Evolutionary conservation across 2,329 filamentous ascomycete species (phyloP).

Genomic region (Cercospora beticola): DNA sequence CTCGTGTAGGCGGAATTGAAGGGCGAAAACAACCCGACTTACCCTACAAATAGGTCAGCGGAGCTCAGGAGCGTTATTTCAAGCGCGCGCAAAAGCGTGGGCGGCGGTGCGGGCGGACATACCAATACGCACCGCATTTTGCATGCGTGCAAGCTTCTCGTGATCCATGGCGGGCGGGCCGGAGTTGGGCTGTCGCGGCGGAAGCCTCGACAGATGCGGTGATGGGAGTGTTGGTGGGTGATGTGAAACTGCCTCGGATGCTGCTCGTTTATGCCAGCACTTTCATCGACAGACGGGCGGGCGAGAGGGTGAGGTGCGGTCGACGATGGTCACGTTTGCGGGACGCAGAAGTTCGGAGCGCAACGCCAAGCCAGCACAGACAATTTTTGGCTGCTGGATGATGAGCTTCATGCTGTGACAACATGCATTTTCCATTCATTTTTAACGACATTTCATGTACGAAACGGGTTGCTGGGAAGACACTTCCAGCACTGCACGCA

Average conservation of each 20-base stretch:
- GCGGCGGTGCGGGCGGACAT: constrained; percentile 40
- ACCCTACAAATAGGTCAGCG: constrained; percentile 37
- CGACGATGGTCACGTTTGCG: constrained; percentile 7
- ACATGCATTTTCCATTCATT: not conserved
- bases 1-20: not conserved
- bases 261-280: constrained; percentile 24
- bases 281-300: constrained; percentile 27
- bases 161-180: not conserved
- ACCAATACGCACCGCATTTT: constrained; percentile 70
- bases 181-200: constrained; percentile 7
- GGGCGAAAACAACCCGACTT: constrained; percentile 25
- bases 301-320: constrained; percentile 10
- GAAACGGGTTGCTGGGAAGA: not conserved
- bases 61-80: not conserved
- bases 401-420: not conserved
- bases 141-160: constrained; percentile 44
- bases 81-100: not conserved
- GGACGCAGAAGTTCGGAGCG: constrained; percentile 3
- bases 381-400: not conserved
- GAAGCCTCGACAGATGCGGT: constrained; percentile 13
- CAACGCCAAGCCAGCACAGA: constrained; percentile 2
- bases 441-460: not conserved
- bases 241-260: constrained; percentile 23
- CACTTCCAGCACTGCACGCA: not conserved
- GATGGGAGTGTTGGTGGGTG: not conserved